Conservation (phyloP, 83 land plant species). For the Picea abies region DNA sequence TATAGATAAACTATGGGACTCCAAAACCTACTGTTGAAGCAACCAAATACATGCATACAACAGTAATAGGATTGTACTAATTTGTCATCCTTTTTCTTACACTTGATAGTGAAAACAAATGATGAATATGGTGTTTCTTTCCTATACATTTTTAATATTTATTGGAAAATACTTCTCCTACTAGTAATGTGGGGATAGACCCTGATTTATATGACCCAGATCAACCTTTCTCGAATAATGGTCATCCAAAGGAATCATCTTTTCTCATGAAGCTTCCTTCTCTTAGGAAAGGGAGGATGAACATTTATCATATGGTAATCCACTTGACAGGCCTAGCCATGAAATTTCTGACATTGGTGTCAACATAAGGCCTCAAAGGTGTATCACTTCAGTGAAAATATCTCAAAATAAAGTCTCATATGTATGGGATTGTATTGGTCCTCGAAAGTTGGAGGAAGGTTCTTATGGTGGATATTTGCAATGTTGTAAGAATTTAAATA, state of each 20-base stretch:
- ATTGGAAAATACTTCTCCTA: conserved; percentile 21
- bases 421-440: conserved; percentile 72
- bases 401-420: conserved; percentile 41
- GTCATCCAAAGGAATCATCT: conserved; percentile 45
- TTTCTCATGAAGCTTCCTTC: conserved; percentile 33
- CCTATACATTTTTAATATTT: too few species aligned
- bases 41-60: too few species aligned
- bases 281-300: conserved; percentile 42
- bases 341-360: conserved; percentile 20
- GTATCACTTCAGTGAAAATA: conserved; percentile 13
- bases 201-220: conserved; percentile 97
- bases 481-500: conserved; percentile 18
- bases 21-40: background rate
- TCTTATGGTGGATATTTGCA: background rate
- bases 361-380: conserved; percentile 20
- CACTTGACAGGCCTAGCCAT: conserved; percentile 22
- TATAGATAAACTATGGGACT: background rate
- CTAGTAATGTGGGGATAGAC: conserved; percentile 38
- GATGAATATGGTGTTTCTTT: too few species aligned
- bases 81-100: too few species aligned
- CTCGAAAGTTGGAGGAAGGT: conserved; percentile 16
- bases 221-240: conserved; percentile 89
- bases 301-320: conserved; percentile 35
- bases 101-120: too few species aligned
- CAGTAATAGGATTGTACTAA: too few species aligned